Evolutionary conservation across 2,329 filamentous ascomycete species (phyloP).

Genomic region (Gaeumannomyces sp.): DNA sequence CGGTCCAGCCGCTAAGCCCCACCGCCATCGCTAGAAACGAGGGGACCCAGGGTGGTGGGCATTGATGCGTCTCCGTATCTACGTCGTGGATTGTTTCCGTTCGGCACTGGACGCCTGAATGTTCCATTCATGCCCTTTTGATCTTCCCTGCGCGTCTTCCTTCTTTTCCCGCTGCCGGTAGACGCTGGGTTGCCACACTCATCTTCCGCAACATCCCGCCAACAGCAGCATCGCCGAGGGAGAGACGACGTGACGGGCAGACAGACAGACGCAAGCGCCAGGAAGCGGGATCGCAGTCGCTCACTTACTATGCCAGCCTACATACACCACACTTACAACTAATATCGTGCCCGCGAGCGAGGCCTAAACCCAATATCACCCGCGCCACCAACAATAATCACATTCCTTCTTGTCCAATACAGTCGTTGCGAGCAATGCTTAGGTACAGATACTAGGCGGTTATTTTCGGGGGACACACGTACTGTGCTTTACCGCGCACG

Average conservation of each 20-base stretch:
- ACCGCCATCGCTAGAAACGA: not conserved
- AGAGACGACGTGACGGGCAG: not conserved
- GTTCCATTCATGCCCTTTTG: not conserved
- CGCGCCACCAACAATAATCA: not conserved
- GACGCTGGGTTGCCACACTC: not conserved
- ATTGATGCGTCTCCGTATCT: not conserved
- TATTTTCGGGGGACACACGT: not conserved
- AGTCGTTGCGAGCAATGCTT: not conserved
- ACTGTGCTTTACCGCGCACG: not conserved
- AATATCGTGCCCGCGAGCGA: not conserved
- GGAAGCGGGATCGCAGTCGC: not conserved
- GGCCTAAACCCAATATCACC: not conserved
- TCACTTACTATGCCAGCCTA: not conserved
- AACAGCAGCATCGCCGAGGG: not conserved
- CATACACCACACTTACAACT: not conserved
- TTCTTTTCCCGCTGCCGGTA: slow-evolving; percentile 1
- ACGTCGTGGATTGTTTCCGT: not conserved
- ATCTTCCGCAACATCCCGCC: not conserved
- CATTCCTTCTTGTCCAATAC: not conserved
- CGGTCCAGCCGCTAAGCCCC: not conserved
- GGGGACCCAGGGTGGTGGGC: not conserved
- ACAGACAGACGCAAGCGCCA: not conserved
- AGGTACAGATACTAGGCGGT: not conserved
- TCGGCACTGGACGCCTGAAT: not conserved
- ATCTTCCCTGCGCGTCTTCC: not conserved